These are phyloP conservation scores for Tricholoma matsutake DNA, from an alignment of 768 basidiomycete species.

Conservation along the genomic window DNA sequence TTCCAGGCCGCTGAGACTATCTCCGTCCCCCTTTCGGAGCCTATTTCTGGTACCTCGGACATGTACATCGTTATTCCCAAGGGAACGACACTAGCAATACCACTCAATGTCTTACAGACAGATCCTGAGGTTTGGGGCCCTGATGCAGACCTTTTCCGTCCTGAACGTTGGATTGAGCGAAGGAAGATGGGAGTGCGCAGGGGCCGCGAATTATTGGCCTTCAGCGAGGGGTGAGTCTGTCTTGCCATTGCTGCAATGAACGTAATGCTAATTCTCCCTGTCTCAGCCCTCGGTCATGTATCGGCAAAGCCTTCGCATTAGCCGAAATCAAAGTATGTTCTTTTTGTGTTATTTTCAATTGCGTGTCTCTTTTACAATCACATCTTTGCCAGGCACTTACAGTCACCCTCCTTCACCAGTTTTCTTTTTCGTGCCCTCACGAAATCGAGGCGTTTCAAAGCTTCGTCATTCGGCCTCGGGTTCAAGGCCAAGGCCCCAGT, in stretches of 20 bases:
- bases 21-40: slow-evolving; percentile 51
- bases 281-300: slow-evolving; percentile 54
- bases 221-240: slow-evolving; percentile 51
- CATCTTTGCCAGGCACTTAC: slow-evolving; percentile 31
- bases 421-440: slow-evolving; percentile 47
- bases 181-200: slow-evolving; percentile 26
- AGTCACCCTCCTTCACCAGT: slow-evolving; percentile 50
- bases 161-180: slow-evolving; percentile 59
- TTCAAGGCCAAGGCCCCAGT: slow-evolving; percentile 50
- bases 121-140: slow-evolving; percentile 56
- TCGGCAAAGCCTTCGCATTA: slow-evolving; percentile 56
- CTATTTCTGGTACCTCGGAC: slow-evolving; percentile 43
- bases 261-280: slow-evolving; percentile 5
- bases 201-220: slow-evolving; percentile 49
- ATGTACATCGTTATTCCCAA: slow-evolving; percentile 48
- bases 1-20: slow-evolving; percentile 49
- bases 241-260: background rate
- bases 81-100: slow-evolving; percentile 53
- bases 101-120: slow-evolving; percentile 54
- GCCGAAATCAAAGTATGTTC: slow-evolving; percentile 55
- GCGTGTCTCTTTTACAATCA: background rate
- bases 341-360: background rate
- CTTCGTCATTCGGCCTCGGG: slow-evolving; percentile 60
- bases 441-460: slow-evolving; percentile 64
- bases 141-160: slow-evolving; percentile 55